phyloP scores from a whole-genome alignment of 1,284 basidiomycete species.

The Coniferiporia weirii region DNA sequence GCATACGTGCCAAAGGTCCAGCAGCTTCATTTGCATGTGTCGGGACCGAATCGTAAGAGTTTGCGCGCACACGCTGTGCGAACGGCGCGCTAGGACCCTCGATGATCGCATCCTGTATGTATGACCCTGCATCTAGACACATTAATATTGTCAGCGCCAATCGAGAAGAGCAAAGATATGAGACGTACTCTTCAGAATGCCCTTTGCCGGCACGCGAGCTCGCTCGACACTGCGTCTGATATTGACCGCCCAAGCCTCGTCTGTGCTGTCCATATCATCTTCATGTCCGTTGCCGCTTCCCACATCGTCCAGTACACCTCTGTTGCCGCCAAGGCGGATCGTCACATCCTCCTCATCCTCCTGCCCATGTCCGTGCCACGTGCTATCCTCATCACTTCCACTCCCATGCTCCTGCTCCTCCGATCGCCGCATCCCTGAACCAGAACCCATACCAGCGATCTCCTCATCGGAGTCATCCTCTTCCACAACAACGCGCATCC shows the following conservation, averaged over 20 bases:
- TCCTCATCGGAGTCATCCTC: conserved; percentile 58
- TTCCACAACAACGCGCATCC: conserved; percentile 61
- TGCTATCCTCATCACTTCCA: conserved; percentile 65
- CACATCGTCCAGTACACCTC: conserved; percentile 22
- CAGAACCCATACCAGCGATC: conserved; percentile 14
- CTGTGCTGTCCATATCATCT: conserved; percentile 57
- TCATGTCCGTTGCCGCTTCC: conserved; percentile 32
- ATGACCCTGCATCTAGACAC: conserved; percentile 52
- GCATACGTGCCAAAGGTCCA: conserved; percentile 73
- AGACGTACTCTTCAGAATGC: conserved; percentile 85
- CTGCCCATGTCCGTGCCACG: conserved; percentile 29
- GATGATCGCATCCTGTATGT: conserved; percentile 54
- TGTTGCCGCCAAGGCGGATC: conserved; percentile 51
- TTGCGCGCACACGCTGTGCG: conserved; percentile 57
- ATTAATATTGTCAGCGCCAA: conserved; percentile 23
- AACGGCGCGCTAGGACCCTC: conserved; percentile 40
- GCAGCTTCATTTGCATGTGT: conserved; percentile 43
- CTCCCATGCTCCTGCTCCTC: conserved; percentile 42
- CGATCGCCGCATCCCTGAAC: conserved; percentile 25
- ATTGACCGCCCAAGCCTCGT: conserved; percentile 66
- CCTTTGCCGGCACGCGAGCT: conserved; percentile 64
- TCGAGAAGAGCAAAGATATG: conserved; percentile 12
- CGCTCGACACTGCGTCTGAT: conserved; percentile 62
- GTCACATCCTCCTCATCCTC: conserved; percentile 77
- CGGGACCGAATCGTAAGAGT: conserved; percentile 69